phyloP scores from a whole-genome alignment of 345 rosid genomes.

The Carallia brachiata region DNA sequence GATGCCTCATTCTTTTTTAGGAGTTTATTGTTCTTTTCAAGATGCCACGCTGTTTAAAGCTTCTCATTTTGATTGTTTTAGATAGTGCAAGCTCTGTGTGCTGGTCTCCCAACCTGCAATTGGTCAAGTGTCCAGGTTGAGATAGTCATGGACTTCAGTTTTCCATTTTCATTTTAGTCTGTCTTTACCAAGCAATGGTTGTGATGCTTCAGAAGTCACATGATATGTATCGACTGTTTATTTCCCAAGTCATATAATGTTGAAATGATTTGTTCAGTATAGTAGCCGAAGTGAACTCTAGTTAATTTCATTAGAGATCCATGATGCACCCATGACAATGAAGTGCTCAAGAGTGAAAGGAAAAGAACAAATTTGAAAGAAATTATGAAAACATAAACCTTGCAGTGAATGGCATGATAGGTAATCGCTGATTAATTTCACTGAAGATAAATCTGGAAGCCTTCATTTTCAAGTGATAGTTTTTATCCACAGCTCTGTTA shows the following conservation, averaged over 20 bases:
- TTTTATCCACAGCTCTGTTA: slow-evolving; percentile 80
- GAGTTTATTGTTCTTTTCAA: background rate
- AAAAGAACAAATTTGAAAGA: background rate
- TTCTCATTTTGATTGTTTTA: background rate
- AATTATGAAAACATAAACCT: slow-evolving; percentile 42
- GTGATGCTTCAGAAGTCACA: background rate
- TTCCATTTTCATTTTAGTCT: background rate
- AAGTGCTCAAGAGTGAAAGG: too few species aligned
- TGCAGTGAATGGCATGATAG: slow-evolving; percentile 85
- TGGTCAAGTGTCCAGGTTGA: background rate
- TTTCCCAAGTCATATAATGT: background rate
- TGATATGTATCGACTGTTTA: background rate
- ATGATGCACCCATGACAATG: background rate
- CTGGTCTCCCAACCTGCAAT: background rate
- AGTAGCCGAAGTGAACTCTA: background rate
- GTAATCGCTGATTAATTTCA: slow-evolving; percentile 77
- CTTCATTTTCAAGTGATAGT: slow-evolving; percentile 94
- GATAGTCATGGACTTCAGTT: background rate
- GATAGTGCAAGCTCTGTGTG: background rate
- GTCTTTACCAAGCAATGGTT: background rate
- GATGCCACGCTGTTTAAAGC: background rate
- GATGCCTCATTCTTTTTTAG: background rate
- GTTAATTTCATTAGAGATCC: background rate
- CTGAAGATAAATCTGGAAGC: slow-evolving; percentile 96
- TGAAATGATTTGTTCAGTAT: background rate